Evolutionary conservation across 805 yeast species (phyloP), one percentile per base, ranked within the genome.

Genomic region (Pichia manshurica): DNA sequence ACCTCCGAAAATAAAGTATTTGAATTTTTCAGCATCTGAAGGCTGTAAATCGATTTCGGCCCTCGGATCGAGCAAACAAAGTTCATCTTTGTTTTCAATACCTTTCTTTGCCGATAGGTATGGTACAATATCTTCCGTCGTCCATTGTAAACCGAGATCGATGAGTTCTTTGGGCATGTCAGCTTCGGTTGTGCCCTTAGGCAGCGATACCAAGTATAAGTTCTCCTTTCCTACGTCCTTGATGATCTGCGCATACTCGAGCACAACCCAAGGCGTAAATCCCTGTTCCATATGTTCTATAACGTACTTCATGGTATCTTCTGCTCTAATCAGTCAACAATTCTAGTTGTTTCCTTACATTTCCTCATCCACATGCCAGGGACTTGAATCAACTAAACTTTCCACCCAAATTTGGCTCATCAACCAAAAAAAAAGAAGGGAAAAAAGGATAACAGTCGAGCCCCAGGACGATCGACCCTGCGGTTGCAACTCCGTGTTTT

Each of bases 271-370:
- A 55, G 86, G 93, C 54, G 96, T 87, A 75, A 91, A 88, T 1
- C 96, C 98, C 51, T 81, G 85, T 66, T 91, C 99, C 97, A 91
- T 91, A 63, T 91, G 99, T 66, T 91, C 99, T 45, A 91, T 89
- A 45, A 93, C 79, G 73, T 89, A 91, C 67, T 87, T 88, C 95
- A 87, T 87, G 10, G n/a, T n/a, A n/a, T n/a, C n/a, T 16, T 35
- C 29, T 25, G 29, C 29, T 10, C 29, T 25, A 8, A n/a, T n/a
- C n/a, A n/a, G n/a, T n/a, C n/a, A n/a, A n/a, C n/a, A n/a, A n/a
- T n/a, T n/a, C n/a, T n/a, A n/a, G n/a, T n/a, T n/a, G n/a, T n/a
- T n/a, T n/a, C n/a, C n/a, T n/a, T n/a, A n/a, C n/a, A n/a, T n/a
- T n/a, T n/a, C n/a, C n/a, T n/a, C n/a, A n/a, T n/a, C n/a, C n/a